Evolutionary conservation across 805 yeast genomes (phyloP).

Genomic region (Candida oleophila): DNA sequence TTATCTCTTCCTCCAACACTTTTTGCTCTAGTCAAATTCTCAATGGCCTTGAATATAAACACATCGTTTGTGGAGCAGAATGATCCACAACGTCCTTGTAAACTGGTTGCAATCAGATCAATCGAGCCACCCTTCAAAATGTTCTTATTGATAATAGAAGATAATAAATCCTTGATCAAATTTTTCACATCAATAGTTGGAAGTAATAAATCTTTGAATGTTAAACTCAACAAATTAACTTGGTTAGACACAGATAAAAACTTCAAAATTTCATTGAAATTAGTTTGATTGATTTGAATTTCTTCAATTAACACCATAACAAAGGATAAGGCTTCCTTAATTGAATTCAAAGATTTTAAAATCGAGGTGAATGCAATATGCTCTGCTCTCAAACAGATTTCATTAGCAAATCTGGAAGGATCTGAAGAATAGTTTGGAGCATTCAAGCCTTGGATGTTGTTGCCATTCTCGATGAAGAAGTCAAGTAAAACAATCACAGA

Average conservation of each 20-base stretch:
- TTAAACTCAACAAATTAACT: slow-evolving; percentile 60
- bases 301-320: slow-evolving; percentile 80
- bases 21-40: slow-evolving; percentile 83
- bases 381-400: slow-evolving; percentile 83
- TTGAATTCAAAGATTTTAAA: slow-evolving; percentile 67
- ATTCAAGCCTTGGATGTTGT: slow-evolving; percentile 57
- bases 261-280: slow-evolving; percentile 65
- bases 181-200: slow-evolving; percentile 61
- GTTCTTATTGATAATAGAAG: slow-evolving; percentile 85
- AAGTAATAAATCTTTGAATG: slow-evolving; percentile 75
- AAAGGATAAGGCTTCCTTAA: slow-evolving; percentile 90
- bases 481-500: slow-evolving; percentile 68
- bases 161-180: slow-evolving; percentile 79
- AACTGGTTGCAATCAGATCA: slow-evolving; percentile 79
- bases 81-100: slow-evolving; percentile 91
- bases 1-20: slow-evolving; percentile 68
- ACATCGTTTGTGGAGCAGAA: slow-evolving; percentile 95
- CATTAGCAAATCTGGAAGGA: slow-evolving; percentile 50
- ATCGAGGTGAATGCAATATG: slow-evolving; percentile 82
- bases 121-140: slow-evolving; percentile 91
- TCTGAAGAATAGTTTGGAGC: slow-evolving; percentile 56
- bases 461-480: slow-evolving; percentile 65
- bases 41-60: slow-evolving; percentile 89
- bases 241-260: slow-evolving; percentile 70
- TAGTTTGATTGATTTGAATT: slow-evolving; percentile 39